Evolutionary conservation across 257 asterid species (phyloP).

Genomic region (Catharanthus roseus): DNA sequence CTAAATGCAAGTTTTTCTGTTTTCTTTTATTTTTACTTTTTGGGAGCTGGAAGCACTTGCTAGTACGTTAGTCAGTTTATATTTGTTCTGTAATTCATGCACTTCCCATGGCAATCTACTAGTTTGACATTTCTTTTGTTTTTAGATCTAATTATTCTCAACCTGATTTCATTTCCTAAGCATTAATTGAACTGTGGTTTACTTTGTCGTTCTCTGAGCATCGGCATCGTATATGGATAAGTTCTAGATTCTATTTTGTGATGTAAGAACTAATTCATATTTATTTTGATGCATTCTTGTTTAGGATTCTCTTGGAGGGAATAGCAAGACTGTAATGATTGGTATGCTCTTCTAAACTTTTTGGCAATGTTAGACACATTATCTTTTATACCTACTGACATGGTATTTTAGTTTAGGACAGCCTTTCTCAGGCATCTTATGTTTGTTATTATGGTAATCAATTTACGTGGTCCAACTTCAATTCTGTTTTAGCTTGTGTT

Average conservation of each 20-base stretch:
- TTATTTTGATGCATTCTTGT: constrained; percentile 12
- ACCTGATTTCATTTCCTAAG: not conserved
- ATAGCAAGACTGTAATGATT: constrained; percentile 96
- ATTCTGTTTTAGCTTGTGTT: constrained; percentile 55
- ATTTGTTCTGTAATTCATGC: not conserved
- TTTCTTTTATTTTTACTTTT: not conserved
- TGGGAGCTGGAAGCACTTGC: not conserved
- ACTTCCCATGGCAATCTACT: not conserved
- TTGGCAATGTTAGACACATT: not conserved
- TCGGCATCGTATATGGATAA: not conserved
- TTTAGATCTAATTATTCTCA: not conserved
- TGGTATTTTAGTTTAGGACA: not conserved
- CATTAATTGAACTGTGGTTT: not conserved
- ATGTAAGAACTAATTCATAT: not conserved
- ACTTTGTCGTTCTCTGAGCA: not conserved
- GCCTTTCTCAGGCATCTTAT: not conserved
- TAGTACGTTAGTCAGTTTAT: not conserved
- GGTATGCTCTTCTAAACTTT: constrained; percentile 42
- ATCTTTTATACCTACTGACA: not conserved
- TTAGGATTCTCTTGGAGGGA: constrained; percentile 98
- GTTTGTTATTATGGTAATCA: not conserved
- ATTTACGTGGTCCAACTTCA: not conserved
- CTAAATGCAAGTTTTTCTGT: not conserved
- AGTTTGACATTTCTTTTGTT: not conserved
- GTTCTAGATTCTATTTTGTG: not conserved